Conservation (phyloP, 2,329 filamentous ascomycete species). For the Scorias spongiosa region DNA sequence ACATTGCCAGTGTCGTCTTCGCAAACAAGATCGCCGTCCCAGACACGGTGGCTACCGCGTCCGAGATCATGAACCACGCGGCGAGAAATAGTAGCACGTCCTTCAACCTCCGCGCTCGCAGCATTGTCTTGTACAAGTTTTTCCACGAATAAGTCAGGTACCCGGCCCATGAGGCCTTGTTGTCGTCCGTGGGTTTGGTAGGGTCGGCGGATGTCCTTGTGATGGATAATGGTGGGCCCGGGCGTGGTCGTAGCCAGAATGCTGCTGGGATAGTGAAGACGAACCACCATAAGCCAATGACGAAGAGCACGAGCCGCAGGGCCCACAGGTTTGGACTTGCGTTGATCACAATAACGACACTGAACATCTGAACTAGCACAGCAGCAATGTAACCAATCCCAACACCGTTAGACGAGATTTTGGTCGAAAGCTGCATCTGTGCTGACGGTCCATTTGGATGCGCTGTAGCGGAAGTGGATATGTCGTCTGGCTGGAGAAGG, state of each 20-base stretch:
- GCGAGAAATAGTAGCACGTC: slow-evolving; percentile 67
- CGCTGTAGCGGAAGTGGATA: slow-evolving; percentile 11
- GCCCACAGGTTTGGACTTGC: slow-evolving; percentile 70
- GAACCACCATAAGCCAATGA: slow-evolving; percentile 87
- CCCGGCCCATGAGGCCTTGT: slow-evolving; percentile 38
- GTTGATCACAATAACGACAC: slow-evolving; percentile 58
- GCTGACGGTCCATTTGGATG: slow-evolving; percentile 30
- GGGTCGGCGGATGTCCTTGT: slow-evolving; percentile 7
- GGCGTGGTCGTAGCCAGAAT: slow-evolving; percentile 73
- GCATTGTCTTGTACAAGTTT: slow-evolving; percentile 65
- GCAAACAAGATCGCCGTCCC: slow-evolving; percentile 92
- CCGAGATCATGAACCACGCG: slow-evolving; percentile 89
- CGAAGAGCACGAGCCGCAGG: slow-evolving; percentile 70
- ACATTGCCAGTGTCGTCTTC: slow-evolving; percentile 85
- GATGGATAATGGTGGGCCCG: slow-evolving; percentile 55
- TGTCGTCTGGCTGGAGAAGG: slow-evolving; percentile 16
- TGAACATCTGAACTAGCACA: slow-evolving; percentile 66
- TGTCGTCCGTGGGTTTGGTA: slow-evolving; percentile 1
- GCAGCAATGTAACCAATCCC: slow-evolving; percentile 87
- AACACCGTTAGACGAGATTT: slow-evolving; percentile 82
- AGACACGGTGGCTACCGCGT: slow-evolving; percentile 86
- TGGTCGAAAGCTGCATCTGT: slow-evolving; percentile 70
- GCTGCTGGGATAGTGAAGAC: slow-evolving; percentile 78
- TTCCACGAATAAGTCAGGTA: slow-evolving; percentile 79
- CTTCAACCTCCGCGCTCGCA: slow-evolving; percentile 54